phyloP scores from a whole-genome alignment of 345 rosid genomes.

The Cardamine resedifolia region DNA sequence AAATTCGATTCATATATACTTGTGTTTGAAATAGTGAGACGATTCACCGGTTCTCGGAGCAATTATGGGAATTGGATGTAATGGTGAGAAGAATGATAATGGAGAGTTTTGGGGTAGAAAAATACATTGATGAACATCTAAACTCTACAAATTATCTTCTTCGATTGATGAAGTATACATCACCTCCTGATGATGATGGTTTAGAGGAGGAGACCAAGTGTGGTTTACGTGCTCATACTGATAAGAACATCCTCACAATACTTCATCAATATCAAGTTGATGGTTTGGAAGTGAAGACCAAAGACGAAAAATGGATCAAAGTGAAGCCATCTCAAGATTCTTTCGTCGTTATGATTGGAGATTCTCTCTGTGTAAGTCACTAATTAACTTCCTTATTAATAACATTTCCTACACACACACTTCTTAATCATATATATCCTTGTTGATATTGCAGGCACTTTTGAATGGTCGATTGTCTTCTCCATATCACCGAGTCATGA shows the following conservation, averaged over 20 bases:
- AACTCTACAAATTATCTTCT: slow-evolving; percentile 34
- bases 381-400: neutral
- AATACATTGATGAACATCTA: slow-evolving; percentile 40
- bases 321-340: slow-evolving; percentile 49
- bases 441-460: slow-evolving; percentile 54
- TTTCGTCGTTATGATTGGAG: slow-evolving; percentile 51
- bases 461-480: slow-evolving; percentile 56
- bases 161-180: slow-evolving; percentile 24
- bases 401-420: neutral
- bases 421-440: neutral
- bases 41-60: slow-evolving; percentile 19
- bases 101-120: slow-evolving; percentile 52
- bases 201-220: slow-evolving; percentile 42
- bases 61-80: slow-evolving; percentile 42
- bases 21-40: slow-evolving; percentile 33
- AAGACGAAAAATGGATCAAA: slow-evolving; percentile 50
- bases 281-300: slow-evolving; percentile 49
- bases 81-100: slow-evolving; percentile 56
- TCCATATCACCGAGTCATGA: slow-evolving; percentile 60
- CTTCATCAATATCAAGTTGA: slow-evolving; percentile 58
- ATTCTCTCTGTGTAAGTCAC: slow-evolving; percentile 47
- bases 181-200: slow-evolving; percentile 22
- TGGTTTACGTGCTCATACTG: slow-evolving; percentile 49
- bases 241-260: slow-evolving; percentile 57
- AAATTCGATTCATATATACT: neutral